A percentile compares a stretch with the other conserved stretches of the same genome.
phyloP scores from a whole-genome alignment of 164 flowering plant genomes.

The Stephania yunnanensis region DNA sequence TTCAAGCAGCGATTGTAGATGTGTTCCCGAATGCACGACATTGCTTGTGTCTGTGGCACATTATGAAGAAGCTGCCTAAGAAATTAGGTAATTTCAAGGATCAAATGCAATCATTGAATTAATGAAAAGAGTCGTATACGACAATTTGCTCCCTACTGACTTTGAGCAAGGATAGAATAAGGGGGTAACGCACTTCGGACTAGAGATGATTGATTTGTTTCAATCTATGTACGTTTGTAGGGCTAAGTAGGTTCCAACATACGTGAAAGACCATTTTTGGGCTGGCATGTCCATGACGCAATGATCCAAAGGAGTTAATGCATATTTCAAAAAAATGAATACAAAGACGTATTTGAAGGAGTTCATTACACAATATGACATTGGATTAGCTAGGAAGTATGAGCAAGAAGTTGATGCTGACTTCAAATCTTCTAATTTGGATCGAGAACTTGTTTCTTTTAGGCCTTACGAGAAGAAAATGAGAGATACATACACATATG shows the following conservation, averaged over 20 bases:
- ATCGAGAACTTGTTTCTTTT: background rate
- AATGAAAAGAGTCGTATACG: background rate
- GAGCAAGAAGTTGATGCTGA: background rate
- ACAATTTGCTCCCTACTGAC: background rate
- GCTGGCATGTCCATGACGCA: constrained; percentile 4
- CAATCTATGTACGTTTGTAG: background rate
- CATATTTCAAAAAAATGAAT: background rate
- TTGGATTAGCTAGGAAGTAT: background rate
- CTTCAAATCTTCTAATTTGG: background rate
- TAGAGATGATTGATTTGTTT: background rate
- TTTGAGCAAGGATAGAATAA: background rate
- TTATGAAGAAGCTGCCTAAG: background rate
- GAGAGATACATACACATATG: too few species aligned
- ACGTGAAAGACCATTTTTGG: constrained; percentile 2
- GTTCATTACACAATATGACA: background rate
- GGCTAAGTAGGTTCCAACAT: background rate
- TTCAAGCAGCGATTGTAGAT: background rate
- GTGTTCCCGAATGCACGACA: background rate
- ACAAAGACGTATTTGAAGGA: background rate
- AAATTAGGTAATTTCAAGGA: background rate
- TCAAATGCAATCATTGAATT: background rate
- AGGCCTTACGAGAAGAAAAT: background rate
- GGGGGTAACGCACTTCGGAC: background rate
- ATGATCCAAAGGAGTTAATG: background rate
- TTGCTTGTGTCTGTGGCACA: constrained; percentile 11